Evolutionary conservation across 495 filamentous ascomycete species (phyloP).

Genomic region (Terfezia claveryi): DNA sequence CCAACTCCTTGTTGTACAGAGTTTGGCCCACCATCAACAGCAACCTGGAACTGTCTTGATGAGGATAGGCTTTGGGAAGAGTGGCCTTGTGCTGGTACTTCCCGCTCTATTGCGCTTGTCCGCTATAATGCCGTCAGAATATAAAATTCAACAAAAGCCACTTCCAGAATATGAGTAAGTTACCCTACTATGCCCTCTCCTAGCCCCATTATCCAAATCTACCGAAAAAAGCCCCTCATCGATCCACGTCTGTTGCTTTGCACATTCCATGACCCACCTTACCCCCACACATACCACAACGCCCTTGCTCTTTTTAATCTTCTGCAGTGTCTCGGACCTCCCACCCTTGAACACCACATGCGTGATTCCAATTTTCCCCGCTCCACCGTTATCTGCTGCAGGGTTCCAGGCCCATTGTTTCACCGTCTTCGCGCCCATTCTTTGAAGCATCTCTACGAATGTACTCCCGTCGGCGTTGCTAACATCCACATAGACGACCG

Average conservation of each 20-base stretch:
- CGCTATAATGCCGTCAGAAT: conserved; percentile 48
- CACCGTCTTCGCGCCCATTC: conserved; percentile 71
- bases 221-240: conserved; percentile 39
- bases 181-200: conserved; percentile 15
- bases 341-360: conserved; percentile 95
- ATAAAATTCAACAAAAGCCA: conserved; percentile 17
- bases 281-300: conserved; percentile 68
- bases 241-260: conserved; percentile 34
- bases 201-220: conserved; percentile 12
- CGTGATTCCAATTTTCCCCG: conserved; percentile 56
- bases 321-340: conserved; percentile 64
- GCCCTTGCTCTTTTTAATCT: conserved; percentile 51
- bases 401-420: conserved; percentile 77
- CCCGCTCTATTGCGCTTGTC: conserved; percentile 82
- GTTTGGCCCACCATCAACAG: conserved; percentile 10
- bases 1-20: conserved; percentile 17
- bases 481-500: conserved; percentile 81
- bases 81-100: conserved; percentile 27
- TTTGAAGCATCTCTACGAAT: conserved; percentile 57
- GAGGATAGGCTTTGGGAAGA: conserved; percentile 23
- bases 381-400: conserved; percentile 18
- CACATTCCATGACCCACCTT: conserved; percentile 59
- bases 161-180: conserved; percentile 31
- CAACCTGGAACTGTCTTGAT: not conserved
- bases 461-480: conserved; percentile 66